These are phyloP conservation scores for Catharanthus roseus DNA, from an alignment of 257 asterid genomes.

Conservation along the genomic window DNA sequence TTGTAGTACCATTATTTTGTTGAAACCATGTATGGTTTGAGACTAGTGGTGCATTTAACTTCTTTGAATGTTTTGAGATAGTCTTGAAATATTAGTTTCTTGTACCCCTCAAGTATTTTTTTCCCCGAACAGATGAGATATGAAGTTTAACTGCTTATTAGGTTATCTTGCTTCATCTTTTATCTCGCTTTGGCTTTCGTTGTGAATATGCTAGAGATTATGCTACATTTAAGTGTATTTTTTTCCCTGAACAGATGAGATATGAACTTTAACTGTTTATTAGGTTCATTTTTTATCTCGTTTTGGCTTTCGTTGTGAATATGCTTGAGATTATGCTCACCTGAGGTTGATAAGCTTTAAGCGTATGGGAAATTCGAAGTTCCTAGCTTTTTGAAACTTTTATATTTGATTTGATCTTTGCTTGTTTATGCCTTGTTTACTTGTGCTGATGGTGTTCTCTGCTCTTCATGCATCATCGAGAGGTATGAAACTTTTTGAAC, in stretches of 20 bases:
- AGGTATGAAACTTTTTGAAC: too few species aligned
- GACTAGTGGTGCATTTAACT: background rate
- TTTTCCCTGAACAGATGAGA: too few species aligned
- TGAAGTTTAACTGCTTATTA: background rate
- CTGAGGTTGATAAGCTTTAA: too few species aligned
- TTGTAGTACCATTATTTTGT: background rate
- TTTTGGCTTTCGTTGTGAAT: too few species aligned
- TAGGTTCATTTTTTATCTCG: too few species aligned
- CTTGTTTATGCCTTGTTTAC: background rate
- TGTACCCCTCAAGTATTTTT: too few species aligned
- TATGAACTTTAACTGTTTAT: too few species aligned
- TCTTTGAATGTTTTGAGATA: background rate
- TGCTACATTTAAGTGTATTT: too few species aligned
- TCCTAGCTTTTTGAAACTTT: background rate
- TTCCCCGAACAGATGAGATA: background rate
- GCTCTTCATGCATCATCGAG: background rate
- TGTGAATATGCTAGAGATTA: background rate
- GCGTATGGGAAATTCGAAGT: background rate
- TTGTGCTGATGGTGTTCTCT: background rate
- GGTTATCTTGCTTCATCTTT: background rate
- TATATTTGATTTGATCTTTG: background rate
- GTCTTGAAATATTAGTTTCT: background rate
- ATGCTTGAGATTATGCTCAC: too few species aligned
- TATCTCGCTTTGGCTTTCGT: background rate
- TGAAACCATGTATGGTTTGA: background rate